Conservation (phyloP, 2,329 filamentous ascomycete genomes). For the Penicillium concentricum region DNA sequence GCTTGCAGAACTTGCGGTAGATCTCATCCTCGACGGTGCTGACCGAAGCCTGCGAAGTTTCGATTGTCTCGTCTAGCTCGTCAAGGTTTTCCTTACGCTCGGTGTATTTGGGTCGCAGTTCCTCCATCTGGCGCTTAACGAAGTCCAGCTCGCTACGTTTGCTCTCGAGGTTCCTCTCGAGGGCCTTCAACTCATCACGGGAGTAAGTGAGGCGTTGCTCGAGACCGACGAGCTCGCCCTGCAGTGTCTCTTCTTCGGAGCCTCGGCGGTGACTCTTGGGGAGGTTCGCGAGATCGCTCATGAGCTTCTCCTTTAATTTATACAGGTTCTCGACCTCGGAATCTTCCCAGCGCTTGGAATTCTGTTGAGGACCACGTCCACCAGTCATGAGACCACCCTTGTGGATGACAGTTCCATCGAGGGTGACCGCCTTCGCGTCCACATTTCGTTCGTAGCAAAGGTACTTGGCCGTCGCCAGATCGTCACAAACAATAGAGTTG, state of each 20-base stretch:
- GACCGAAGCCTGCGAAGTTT: constrained; percentile 63
- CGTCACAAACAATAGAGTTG: constrained; percentile 92
- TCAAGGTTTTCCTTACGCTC: constrained; percentile 70
- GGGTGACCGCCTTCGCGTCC: constrained; percentile 87
- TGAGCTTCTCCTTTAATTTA: constrained; percentile 70
- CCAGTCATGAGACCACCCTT: constrained; percentile 97
- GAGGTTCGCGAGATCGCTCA: constrained; percentile 74
- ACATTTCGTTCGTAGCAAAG: constrained; percentile 83
- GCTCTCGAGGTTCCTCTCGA: constrained; percentile 79
- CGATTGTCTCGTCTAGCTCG: constrained; percentile 57
- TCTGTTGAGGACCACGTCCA: constrained; percentile 76
- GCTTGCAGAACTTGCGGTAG: constrained; percentile 80
- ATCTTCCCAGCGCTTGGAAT: constrained; percentile 83
- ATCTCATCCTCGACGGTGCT: constrained; percentile 82
- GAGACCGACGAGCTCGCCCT: constrained; percentile 74
- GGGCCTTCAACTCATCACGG: constrained; percentile 72
- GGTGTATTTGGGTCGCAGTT: constrained; percentile 74
- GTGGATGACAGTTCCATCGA: constrained; percentile 95
- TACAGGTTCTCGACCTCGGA: constrained; percentile 83
- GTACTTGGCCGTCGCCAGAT: constrained; percentile 78
- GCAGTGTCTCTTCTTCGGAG: constrained; percentile 74
- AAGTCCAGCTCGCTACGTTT: constrained; percentile 79
- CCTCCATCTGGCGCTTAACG: constrained; percentile 68
- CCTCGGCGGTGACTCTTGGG: constrained; percentile 75
- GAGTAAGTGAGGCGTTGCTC: constrained; percentile 72